These are phyloP conservation scores for Fusarium sp. DNA, from an alignment of 2,329 filamentous ascomycete genomes.

Conservation along the genomic window DNA sequence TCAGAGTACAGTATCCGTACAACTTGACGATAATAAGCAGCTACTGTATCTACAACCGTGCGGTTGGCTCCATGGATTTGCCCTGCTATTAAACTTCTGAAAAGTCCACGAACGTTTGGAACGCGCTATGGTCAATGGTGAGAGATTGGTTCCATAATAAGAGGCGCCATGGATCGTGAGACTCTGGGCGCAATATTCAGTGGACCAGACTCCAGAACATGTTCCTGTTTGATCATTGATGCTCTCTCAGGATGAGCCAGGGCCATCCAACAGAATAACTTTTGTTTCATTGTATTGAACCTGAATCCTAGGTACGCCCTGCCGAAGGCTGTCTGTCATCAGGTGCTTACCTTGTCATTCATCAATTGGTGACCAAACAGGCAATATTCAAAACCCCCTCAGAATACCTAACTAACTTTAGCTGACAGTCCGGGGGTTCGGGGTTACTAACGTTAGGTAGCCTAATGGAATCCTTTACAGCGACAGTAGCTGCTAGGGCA, in stretches of 20 bases:
- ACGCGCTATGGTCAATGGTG: slow-evolving; percentile 45
- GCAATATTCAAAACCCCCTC: slow-evolving; percentile 23
- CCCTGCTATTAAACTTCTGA: slow-evolving; percentile 49
- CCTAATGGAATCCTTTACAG: neutral
- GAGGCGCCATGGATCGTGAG: slow-evolving; percentile 36
- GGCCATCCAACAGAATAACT: slow-evolving; percentile 2
- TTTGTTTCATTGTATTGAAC: neutral
- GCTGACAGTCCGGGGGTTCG: slow-evolving; percentile 29
- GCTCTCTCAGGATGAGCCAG: slow-evolving; percentile 35
- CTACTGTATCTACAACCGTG: slow-evolving; percentile 36
- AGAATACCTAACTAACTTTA: slow-evolving; percentile 4
- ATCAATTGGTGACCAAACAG: slow-evolving; percentile 42
- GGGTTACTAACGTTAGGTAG: neutral
- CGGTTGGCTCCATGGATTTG: slow-evolving; percentile 42
- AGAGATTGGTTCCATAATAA: slow-evolving; percentile 49
- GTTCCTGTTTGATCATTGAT: neutral
- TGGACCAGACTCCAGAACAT: slow-evolving; percentile 24
- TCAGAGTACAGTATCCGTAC: slow-evolving; percentile 12
- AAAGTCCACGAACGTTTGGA: slow-evolving; percentile 48
- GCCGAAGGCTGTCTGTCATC: neutral
- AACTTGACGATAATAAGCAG: slow-evolving; percentile 23
- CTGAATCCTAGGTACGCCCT: neutral
- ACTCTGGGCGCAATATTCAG: slow-evolving; percentile 47
- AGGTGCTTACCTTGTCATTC: slow-evolving; percentile 3
- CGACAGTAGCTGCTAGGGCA: neutral